Evolutionary conservation across 495 filamentous ascomycete genomes (phyloP).

Genomic region (Staphylotrichum longicolle): DNA sequence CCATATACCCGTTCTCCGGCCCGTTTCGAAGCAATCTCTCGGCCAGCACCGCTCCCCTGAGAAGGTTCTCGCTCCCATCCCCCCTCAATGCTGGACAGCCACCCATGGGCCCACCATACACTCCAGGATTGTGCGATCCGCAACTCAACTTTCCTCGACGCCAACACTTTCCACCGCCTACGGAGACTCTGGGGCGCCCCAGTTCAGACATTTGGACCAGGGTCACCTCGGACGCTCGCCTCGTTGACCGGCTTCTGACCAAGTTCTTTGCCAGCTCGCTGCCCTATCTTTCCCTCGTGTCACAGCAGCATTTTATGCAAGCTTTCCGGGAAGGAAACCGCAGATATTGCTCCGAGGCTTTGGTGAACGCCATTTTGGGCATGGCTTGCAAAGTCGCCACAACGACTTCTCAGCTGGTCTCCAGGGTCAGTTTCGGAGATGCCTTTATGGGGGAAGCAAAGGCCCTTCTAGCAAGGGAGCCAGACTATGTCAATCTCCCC

Average conservation of each 20-base stretch:
- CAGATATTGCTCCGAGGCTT: conserved; percentile 29
- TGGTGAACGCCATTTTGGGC: conserved; percentile 32
- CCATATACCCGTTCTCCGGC: neutral
- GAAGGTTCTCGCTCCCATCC: conserved; percentile 8
- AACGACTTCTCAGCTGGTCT: conserved; percentile 23
- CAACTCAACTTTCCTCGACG: neutral
- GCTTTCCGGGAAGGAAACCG: conserved; percentile 26
- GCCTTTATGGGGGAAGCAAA: conserved; percentile 33
- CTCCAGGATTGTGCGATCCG: neutral
- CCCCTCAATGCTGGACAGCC: neutral
- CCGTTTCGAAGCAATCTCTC: conserved; percentile 13
- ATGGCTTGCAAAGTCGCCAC: conserved; percentile 24
- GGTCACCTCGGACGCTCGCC: conserved; percentile 24
- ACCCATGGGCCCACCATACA: neutral
- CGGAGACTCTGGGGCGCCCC: conserved; percentile 1
- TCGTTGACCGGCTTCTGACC: conserved; percentile 26
- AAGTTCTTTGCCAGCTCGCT: conserved; percentile 25
- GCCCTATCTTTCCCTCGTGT: conserved; percentile 22
- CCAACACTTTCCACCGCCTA: neutral
- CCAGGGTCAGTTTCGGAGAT: conserved; percentile 30
- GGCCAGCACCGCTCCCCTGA: neutral
- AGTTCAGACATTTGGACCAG: conserved; percentile 26
- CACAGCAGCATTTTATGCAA: conserved; percentile 24
- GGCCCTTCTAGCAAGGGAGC: conserved; percentile 21
- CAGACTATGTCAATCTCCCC: conserved; percentile 23